These are phyloP conservation scores for Rhodotorula glutinis DNA, from an alignment of 1,284 basidiomycete genomes.

Conservation along the genomic window DNA sequence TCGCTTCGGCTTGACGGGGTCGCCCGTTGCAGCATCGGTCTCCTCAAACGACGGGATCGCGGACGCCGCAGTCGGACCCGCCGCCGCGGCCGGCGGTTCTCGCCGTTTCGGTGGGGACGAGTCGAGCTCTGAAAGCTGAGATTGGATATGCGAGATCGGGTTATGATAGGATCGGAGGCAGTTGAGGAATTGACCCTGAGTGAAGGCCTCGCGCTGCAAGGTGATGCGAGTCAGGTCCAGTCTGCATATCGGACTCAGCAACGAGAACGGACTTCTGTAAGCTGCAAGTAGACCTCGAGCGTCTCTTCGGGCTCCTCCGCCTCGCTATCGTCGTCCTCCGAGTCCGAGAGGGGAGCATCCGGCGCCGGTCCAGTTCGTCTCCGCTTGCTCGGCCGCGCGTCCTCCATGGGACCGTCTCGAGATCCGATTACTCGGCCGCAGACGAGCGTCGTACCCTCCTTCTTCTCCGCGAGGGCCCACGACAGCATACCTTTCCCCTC, in stretches of 20 bases:
- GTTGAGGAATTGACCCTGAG: constrained; percentile 37
- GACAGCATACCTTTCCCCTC: constrained; percentile 42
- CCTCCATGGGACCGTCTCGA: neutral
- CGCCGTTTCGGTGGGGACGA: constrained; percentile 20
- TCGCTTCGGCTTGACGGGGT: constrained; percentile 36
- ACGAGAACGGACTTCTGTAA: constrained; percentile 30
- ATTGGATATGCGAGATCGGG: constrained; percentile 26
- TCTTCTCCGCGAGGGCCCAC: constrained; percentile 40
- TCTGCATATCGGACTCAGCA: too few relatives aligned
- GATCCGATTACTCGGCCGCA: constrained; percentile 21
- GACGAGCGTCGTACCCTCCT: constrained; percentile 38
- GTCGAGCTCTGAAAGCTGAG: constrained; percentile 22
- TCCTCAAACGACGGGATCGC: neutral
- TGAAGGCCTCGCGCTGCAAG: constrained; percentile 35
- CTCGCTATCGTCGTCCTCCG: constrained; percentile 24
- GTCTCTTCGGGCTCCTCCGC: constrained; percentile 34
- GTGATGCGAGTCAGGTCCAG: neutral
- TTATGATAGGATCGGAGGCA: constrained; percentile 38
- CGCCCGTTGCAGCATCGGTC: constrained; percentile 2
- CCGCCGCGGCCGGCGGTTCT: constrained; percentile 9
- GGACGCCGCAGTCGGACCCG: neutral
- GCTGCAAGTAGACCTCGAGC: constrained; percentile 39
- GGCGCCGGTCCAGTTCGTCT: constrained; percentile 11
- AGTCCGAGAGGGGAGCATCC: neutral
- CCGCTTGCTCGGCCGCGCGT: constrained; percentile 12